These are phyloP conservation scores for Dendrobium nobile DNA, from an alignment of 106 monocot species.

Conservation along the genomic window DNA sequence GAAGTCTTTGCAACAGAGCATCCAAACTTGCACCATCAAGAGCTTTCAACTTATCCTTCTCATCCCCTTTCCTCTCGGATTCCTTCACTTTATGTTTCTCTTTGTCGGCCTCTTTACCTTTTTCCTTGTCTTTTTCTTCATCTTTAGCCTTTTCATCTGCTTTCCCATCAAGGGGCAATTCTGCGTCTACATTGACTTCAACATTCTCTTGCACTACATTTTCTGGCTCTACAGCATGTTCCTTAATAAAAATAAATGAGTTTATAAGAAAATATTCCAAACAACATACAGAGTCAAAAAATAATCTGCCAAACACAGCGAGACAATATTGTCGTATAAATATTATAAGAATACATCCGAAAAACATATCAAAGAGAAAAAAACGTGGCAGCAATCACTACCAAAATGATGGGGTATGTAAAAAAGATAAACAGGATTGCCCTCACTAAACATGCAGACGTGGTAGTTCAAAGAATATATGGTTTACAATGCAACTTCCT, in stretches of 20 bases:
- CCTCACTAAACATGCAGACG: too few relatives aligned
- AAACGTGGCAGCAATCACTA: too few relatives aligned
- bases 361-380: too few relatives aligned
- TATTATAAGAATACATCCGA: too few relatives aligned
- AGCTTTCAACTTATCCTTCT: constrained; percentile 80
- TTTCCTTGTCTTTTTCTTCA: constrained; percentile 60
- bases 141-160: constrained; percentile 63
- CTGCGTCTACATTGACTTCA: constrained; percentile 31
- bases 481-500: too few relatives aligned
- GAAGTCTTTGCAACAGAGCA: constrained; percentile 81
- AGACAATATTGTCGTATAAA: too few relatives aligned
- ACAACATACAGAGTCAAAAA: background rate
- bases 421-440: too few relatives aligned
- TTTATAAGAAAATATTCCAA: constrained; percentile 3
- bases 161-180: constrained; percentile 38
- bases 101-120: constrained; percentile 50
- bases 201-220: constrained; percentile 43
- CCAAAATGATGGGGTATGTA: too few relatives aligned
- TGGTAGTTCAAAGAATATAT: too few relatives aligned
- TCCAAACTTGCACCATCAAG: constrained; percentile 79
- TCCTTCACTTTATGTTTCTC: constrained; percentile 77
- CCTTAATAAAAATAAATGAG: constrained; percentile 27
- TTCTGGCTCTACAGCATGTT: constrained; percentile 42
- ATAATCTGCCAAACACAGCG: background rate
- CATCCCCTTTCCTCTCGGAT: constrained; percentile 65